phyloP scores from a whole-genome alignment of 2,329 filamentous ascomycete genomes.

The Hortaea werneckii region DNA sequence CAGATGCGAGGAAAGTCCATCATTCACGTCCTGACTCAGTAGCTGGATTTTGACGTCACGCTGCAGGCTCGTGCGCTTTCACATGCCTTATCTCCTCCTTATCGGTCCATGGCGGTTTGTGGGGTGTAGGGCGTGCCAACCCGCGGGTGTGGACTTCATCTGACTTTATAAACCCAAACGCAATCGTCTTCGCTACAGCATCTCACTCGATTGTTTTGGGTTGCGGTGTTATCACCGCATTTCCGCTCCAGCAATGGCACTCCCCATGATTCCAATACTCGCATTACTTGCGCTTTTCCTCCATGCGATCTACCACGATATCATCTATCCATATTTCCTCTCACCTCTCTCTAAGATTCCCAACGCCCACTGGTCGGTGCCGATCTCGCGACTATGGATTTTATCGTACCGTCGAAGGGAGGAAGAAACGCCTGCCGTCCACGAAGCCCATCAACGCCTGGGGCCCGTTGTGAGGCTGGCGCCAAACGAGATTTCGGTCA shows the following conservation, averaged over 20 bases:
- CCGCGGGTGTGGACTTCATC: too few relatives aligned
- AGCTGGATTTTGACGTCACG: too few relatives aligned
- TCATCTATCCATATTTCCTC: constrained; percentile 43
- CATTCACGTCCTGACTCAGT: too few relatives aligned
- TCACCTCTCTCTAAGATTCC: constrained; percentile 59
- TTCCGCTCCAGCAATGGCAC: constrained; percentile 1
- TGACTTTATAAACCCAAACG: too few relatives aligned
- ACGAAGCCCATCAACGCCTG: constrained; percentile 46
- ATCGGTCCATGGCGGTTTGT: too few relatives aligned
- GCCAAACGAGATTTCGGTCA: constrained; percentile 59
- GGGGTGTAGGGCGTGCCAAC: too few relatives aligned
- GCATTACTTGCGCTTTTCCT: constrained; percentile 1
- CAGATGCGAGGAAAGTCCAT: too few relatives aligned
- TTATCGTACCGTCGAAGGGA: constrained; percentile 50
- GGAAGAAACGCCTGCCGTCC: constrained; percentile 54
- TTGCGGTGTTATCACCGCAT: too few relatives aligned
- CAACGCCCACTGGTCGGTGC: constrained; percentile 56
- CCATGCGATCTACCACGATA: constrained; percentile 26
- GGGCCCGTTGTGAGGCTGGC: constrained; percentile 56
- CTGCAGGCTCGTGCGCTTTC: too few relatives aligned
- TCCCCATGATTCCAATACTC: constrained; percentile 6
- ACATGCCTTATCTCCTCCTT: too few relatives aligned
- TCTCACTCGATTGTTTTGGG: too few relatives aligned
- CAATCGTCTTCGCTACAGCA: too few relatives aligned
- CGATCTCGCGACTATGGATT: constrained; percentile 58